Conservation (phyloP, 2,329 filamentous ascomycete genomes). For the Zasmidium citrigriseum region DNA sequence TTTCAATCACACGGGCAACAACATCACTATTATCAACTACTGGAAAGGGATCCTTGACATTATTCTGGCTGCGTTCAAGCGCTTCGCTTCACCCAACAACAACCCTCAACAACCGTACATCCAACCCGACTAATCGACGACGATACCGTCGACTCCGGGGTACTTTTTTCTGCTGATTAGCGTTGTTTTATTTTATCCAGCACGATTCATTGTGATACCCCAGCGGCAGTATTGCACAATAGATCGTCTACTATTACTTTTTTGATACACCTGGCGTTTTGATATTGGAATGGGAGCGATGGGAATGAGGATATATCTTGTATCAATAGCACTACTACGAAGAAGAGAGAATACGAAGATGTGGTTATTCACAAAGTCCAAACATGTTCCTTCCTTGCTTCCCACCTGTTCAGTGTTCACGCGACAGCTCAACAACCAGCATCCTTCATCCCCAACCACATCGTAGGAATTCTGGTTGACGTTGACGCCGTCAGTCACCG, state of each 20-base stretch:
- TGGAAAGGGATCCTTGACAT: slow-evolving; percentile 12
- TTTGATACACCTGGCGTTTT: neutral
- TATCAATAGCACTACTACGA: too few species aligned
- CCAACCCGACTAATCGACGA: neutral
- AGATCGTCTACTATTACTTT: slow-evolving; percentile 13
- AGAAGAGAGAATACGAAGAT: too few species aligned
- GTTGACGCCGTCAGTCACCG: too few species aligned
- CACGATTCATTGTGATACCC: slow-evolving; percentile 24
- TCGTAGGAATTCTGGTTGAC: too few species aligned
- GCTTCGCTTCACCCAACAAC: slow-evolving; percentile 18
- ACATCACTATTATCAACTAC: neutral
- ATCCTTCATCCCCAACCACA: too few species aligned
- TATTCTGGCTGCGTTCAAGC: slow-evolving; percentile 26
- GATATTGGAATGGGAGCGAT: too few species aligned
- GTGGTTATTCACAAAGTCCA: too few species aligned
- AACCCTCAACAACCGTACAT: neutral
- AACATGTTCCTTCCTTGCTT: too few species aligned
- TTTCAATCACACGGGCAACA: neutral
- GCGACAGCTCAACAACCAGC: too few species aligned
- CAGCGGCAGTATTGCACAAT: slow-evolving; percentile 20
- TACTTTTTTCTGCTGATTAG: slow-evolving; percentile 25
- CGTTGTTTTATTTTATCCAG: slow-evolving; percentile 19
- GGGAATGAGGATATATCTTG: too few species aligned
- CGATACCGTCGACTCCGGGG: neutral
- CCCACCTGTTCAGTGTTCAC: too few species aligned